phyloP scores from a whole-genome alignment of 1,139 yeast species.

The Geotrichum siamense region DNA sequence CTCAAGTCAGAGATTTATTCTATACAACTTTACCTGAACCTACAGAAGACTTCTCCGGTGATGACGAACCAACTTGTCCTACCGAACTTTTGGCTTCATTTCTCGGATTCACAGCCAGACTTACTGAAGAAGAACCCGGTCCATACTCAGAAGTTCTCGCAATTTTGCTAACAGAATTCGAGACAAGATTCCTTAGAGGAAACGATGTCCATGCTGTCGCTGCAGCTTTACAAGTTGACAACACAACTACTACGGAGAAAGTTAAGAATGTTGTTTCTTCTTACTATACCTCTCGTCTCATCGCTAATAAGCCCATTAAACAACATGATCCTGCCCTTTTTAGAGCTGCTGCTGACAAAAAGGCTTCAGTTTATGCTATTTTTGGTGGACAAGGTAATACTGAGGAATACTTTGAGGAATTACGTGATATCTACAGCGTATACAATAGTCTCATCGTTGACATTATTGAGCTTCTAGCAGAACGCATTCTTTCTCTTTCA shows the following conservation, averaged over 20 bases:
- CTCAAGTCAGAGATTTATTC: slow-evolving; percentile 85
- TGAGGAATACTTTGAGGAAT: slow-evolving; percentile 95
- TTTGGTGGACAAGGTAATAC: slow-evolving; percentile 99
- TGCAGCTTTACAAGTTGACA: slow-evolving; percentile 48
- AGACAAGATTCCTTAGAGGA: slow-evolving; percentile 63
- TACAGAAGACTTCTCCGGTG: slow-evolving; percentile 79
- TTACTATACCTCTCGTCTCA: slow-evolving; percentile 51
- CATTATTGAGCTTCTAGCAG: slow-evolving; percentile 62
- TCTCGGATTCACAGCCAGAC: slow-evolving; percentile 66
- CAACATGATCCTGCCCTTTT: slow-evolving; percentile 58
- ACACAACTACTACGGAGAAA: slow-evolving; percentile 63
- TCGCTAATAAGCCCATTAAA: slow-evolving; percentile 44
- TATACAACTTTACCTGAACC: slow-evolving; percentile 63
- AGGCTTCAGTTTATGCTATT: slow-evolving; percentile 67
- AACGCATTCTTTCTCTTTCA: slow-evolving; percentile 60
- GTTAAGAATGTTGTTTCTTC: slow-evolving; percentile 68
- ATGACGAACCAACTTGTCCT: slow-evolving; percentile 82
- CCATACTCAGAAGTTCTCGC: slow-evolving; percentile 64
- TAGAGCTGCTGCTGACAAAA: slow-evolving; percentile 49
- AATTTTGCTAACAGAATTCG: slow-evolving; percentile 73
- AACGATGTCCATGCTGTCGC: slow-evolving; percentile 89
- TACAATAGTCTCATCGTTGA: slow-evolving; percentile 72
- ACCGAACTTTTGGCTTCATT: slow-evolving; percentile 82
- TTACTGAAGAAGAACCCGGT: slow-evolving; percentile 46
- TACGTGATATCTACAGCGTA: slow-evolving; percentile 71